Conservation (phyloP, 192 early-diverging fungal species). For the Obelidium mucronatum region DNA sequence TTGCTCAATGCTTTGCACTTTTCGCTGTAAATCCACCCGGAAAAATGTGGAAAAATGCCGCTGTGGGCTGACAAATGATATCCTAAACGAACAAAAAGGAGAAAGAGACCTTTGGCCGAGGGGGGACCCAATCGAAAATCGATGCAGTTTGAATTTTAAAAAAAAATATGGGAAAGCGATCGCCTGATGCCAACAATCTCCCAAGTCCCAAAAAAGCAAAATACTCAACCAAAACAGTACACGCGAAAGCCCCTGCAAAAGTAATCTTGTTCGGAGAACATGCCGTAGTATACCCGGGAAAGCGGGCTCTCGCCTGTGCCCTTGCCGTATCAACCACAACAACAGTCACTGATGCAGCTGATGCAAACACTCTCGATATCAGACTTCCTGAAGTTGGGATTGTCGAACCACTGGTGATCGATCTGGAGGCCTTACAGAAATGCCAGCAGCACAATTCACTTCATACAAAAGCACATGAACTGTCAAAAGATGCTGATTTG, state of each 20-base stretch:
- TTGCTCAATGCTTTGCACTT: no score
- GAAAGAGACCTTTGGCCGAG: no score
- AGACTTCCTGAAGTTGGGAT: conserved; percentile 23
- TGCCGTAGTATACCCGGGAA: conserved; percentile 81
- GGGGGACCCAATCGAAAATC: no score
- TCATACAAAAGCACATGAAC: background rate
- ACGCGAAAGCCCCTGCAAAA: conserved; percentile 88
- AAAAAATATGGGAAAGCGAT: background rate
- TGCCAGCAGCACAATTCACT: background rate
- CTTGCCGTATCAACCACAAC: conserved; percentile 9
- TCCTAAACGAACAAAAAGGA: no score
- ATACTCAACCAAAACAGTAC: background rate
- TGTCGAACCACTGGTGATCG: conserved; percentile 4
- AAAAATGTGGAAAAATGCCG: no score
- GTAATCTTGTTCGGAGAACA: conserved; percentile 99
- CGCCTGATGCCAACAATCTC: background rate
- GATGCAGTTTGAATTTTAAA: no score
- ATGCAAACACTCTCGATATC: background rate
- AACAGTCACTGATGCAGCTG: background rate
- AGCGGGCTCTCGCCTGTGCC: conserved; percentile 26
- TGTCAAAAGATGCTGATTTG: conserved; percentile 2
- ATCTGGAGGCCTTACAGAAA: no score
- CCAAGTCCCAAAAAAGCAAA: background rate
- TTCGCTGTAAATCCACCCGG: no score
- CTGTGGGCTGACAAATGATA: no score